Conservation (phyloP, 2,329 filamentous ascomycete genomes). For the Magnaporthiopsis incrustans region DNA sequence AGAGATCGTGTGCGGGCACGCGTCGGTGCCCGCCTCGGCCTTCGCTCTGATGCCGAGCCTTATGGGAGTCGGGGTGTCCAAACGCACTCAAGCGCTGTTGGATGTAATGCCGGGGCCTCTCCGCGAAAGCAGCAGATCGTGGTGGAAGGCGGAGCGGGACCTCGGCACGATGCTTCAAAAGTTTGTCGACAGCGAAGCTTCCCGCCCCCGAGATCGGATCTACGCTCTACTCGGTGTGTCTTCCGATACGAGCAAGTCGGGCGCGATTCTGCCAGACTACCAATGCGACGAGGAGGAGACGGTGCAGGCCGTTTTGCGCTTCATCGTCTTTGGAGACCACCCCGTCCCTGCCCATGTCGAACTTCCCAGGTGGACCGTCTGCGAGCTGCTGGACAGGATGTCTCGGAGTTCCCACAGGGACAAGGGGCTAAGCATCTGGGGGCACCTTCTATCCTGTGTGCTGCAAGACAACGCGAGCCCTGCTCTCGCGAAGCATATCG, state of each 20-base stretch:
- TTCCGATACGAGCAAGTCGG: not conserved
- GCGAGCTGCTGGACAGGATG: not conserved
- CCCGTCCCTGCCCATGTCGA: too few species aligned
- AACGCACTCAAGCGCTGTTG: not conserved
- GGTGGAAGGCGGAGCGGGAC: not conserved
- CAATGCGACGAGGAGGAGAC: not conserved
- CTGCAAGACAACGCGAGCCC: too few species aligned
- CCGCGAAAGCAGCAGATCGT: not conserved
- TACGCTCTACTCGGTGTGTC: constrained; percentile 1
- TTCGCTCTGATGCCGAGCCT: not conserved
- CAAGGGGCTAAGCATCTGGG: not conserved
- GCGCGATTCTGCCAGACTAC: not conserved
- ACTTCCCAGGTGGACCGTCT: not conserved
- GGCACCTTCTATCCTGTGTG: not conserved
- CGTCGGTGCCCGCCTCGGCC: not conserved
- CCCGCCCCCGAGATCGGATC: not conserved
- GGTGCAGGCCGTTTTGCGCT: not conserved
- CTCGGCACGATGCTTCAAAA: not conserved
- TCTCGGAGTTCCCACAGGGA: not conserved
- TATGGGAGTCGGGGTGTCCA: not conserved
- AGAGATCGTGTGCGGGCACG: not conserved
- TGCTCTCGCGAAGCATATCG: too few species aligned
- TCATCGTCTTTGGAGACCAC: not conserved
- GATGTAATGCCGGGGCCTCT: constrained; percentile 1
- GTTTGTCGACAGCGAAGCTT: not conserved